Percentiles rank a stretch among this genome's conserved stretches.
phyloP scores from a whole-genome alignment of 305 asterid genomes.

The Lippia alba region DNA sequence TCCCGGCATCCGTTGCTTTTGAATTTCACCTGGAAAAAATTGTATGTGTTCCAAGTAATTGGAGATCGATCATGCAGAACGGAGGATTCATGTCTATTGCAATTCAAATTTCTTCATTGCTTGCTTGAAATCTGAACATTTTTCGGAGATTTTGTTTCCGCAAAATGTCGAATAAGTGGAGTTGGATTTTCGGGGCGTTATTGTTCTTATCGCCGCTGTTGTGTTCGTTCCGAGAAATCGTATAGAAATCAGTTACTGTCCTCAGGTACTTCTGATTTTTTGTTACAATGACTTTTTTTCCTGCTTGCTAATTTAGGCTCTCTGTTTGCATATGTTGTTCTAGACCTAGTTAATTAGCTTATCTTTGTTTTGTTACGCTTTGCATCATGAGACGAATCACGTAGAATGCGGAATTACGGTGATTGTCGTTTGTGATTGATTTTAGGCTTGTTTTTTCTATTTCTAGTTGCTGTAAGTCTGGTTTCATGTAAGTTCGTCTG shows the following conservation, averaged over 20 bases:
- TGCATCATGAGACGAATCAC: not conserved
- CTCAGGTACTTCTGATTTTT: slow-evolving; percentile 40
- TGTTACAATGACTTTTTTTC: not conserved
- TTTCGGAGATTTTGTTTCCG: not conserved
- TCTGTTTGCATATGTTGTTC: slow-evolving; percentile 3
- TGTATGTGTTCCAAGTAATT: slow-evolving; percentile 18
- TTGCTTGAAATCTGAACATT: not conserved
- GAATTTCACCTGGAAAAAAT: not conserved
- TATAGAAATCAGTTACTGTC: slow-evolving; percentile 43
- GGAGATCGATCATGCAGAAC: slow-evolving; percentile 6
- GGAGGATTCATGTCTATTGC: not conserved
- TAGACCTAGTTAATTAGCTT: too few species aligned
- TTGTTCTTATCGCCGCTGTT: slow-evolving; percentile 51
- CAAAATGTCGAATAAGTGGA: slow-evolving; percentile 42
- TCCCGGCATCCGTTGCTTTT: slow-evolving; percentile 16
- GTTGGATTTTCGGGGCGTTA: slow-evolving; percentile 40
- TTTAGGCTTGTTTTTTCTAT: not conserved
- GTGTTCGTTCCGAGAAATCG: slow-evolving; percentile 37
- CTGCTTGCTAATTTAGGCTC: slow-evolving; percentile 1
- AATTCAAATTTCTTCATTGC: not conserved
- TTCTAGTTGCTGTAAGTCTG: not conserved
- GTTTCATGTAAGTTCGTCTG: not conserved
- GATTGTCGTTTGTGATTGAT: slow-evolving; percentile 11
- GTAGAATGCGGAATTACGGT: not conserved
- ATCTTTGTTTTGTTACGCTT: not conserved